Conservation (phyloP, 129 eudicot species). For the Oenanthe sinensis region DNA sequence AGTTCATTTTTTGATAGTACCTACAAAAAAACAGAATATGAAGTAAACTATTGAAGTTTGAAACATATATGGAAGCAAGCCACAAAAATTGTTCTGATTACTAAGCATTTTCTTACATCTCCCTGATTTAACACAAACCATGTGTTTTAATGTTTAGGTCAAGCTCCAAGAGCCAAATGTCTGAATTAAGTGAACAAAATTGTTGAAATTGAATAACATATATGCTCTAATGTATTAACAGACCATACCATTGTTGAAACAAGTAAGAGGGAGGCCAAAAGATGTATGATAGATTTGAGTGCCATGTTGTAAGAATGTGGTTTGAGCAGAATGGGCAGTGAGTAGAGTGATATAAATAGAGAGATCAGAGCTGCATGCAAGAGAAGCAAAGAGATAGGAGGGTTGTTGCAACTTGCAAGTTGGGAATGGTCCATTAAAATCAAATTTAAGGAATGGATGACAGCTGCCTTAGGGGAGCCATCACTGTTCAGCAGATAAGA, state of each 20-base stretch:
- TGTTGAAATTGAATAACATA: too few relatives aligned
- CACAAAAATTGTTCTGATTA: neutral
- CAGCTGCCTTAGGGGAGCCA: neutral
- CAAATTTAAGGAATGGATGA: neutral
- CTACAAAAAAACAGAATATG: constrained; percentile 13
- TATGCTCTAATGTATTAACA: too few relatives aligned
- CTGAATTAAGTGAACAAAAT: too few relatives aligned
- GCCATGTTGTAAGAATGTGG: constrained; percentile 14
- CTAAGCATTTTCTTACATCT: neutral
- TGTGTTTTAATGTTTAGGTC: neutral
- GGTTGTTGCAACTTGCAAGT: neutral
- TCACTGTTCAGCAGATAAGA: neutral
- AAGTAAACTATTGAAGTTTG: neutral
- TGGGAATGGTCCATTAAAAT: constrained; percentile 1
- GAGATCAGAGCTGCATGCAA: neutral
- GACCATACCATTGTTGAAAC: constrained; percentile 16
- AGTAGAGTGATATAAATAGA: neutral
- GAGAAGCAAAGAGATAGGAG: neutral
- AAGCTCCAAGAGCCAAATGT: neutral
- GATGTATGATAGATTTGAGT: constrained; percentile 16
- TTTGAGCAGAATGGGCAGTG: neutral
- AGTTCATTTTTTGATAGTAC: constrained; percentile 20
- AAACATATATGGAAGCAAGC: neutral
- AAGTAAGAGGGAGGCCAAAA: constrained; percentile 18
- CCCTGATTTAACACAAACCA: neutral